Evolutionary conservation across 805 yeast species (phyloP).

Genomic region (Candida sakaeoensis): DNA sequence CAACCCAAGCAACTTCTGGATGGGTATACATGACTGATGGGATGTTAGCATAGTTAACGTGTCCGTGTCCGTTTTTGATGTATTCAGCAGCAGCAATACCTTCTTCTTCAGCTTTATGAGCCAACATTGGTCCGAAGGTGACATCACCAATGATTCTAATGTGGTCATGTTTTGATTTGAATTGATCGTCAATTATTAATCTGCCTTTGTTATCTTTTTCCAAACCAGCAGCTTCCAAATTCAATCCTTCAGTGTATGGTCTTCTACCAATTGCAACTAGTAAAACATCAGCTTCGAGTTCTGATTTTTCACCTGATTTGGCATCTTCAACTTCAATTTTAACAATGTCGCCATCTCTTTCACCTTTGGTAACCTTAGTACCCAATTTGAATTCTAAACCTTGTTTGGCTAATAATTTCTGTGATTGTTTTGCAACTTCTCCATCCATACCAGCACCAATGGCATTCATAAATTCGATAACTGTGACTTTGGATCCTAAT

Average conservation of each 20-base stretch:
- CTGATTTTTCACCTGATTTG: constrained; percentile 77
- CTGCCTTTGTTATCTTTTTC: constrained; percentile 92
- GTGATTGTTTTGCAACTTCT: constrained; percentile 88
- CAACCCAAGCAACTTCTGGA: constrained; percentile 99
- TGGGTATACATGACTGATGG: constrained; percentile 99
- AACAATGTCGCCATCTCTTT: constrained; percentile 84
- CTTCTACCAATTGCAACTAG: constrained; percentile 98
- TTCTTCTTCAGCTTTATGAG: constrained; percentile 99
- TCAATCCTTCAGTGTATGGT: constrained; percentile 88
- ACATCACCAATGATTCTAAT: constrained; percentile 98
- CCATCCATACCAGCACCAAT: constrained; percentile 99
- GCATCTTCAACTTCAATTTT: constrained; percentile 84
- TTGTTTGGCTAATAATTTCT: constrained; percentile 88
- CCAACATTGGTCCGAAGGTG: constrained; percentile 98
- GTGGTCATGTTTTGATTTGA: constrained; percentile 86
- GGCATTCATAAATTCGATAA: constrained; percentile 82
- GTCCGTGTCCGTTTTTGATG: constrained; percentile 92
- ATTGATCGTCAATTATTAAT: constrained; percentile 89
- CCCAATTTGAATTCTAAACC: constrained; percentile 91
- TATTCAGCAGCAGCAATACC: constrained; percentile 98
- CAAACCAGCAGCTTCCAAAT: constrained; percentile 83
- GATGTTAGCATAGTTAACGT: constrained; percentile 95
- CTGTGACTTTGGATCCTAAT: constrained; percentile 92
- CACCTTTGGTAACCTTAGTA: constrained; percentile 86
- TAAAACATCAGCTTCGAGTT: constrained; percentile 84